Evolutionary conservation across 2,329 filamentous ascomycete species (phyloP), one percentile per base, ranked within the genome.

Genomic region (Colletotrichum spaethianum): DNA sequence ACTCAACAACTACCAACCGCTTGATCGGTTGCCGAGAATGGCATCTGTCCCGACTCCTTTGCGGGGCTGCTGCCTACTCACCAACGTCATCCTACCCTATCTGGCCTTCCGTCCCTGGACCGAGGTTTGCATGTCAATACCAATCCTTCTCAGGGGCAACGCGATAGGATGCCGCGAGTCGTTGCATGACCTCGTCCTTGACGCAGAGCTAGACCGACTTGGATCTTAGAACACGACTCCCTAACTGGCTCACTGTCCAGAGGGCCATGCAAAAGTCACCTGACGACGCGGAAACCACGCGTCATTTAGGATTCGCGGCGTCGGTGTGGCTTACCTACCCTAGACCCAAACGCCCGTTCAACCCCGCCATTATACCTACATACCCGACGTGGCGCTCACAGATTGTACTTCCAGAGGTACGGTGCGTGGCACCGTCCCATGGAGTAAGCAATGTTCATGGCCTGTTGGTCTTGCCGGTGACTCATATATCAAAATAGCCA

Each of bases 221-320:
- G 31, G 52, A 56, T 11, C 14, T 55, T 2, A 4, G 18, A 56
- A 40, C n/a, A 23, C n/a, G 20, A 9, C 53, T 1, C 20, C 53
- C 3, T 55, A 5, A 20, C 33, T 33, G 12, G n/a, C 3, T 38
- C 4, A 9, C 55, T 18, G n/a, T 5, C 8, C 6, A 26, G n/a
- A n/a, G 12, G 8, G 11, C 36, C 14, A 23, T 20, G 33, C 9
- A 50, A 46, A 11, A 42, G 55, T 66, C 63, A 66, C 63, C 55
- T 66, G 63, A 61, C 33, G 36, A 23, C 55, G 63, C 36, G 63
- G 33, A 2, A 7, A 50, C 31, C 26, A 52, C 18, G 64, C 64
- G 40, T 55, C 28, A 1, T 14, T 38, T 18, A 31, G 12, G 42
- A 16, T 11, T 46, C 36, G 38, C n/a, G 23, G 44, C 46, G 60